Conservation (phyloP, 2,329 filamentous ascomycete species). For the Botrytis fabae region DNA sequence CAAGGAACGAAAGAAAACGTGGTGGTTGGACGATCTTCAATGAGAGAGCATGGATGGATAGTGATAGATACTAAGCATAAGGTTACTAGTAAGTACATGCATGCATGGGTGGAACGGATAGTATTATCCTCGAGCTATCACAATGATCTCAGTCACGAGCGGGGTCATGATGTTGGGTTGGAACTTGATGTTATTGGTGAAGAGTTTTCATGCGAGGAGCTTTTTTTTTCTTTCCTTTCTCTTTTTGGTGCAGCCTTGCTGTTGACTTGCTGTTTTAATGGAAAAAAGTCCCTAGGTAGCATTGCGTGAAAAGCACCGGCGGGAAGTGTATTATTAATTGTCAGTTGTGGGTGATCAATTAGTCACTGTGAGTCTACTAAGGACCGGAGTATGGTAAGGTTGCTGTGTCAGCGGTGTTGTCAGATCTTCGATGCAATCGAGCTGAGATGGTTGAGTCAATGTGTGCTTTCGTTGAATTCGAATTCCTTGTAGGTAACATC, state of each 20-base stretch:
- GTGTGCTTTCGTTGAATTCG: not conserved
- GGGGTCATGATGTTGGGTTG: not conserved
- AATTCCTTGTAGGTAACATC: not conserved
- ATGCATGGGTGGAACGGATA: conserved; percentile 1
- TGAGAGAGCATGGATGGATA: conserved; percentile 2
- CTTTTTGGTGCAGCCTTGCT: conserved; percentile 1
- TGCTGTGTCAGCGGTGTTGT: not conserved
- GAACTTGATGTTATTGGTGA: conserved; percentile 2
- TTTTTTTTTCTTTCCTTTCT: not conserved
- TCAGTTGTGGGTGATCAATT: not conserved
- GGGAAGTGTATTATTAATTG: not conserved
- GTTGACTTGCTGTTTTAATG: conserved; percentile 10
- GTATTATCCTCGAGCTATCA: not conserved
- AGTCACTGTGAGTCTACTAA: not conserved
- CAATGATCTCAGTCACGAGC: not conserved
- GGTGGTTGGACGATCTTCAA: conserved; percentile 16
- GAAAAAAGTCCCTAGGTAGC: too few species aligned
- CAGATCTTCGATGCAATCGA: not conserved
- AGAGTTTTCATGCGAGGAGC: not conserved
- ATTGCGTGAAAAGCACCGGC: too few species aligned
- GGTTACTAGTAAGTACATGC: not conserved
- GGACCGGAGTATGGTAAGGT: not conserved
- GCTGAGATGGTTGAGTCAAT: not conserved
- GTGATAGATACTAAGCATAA: not conserved
- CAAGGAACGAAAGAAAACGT: conserved; percentile 6